These are phyloP conservation scores for Clonostachys byssicola DNA, from an alignment of 2,329 filamentous ascomycete genomes.

Conservation along the genomic window DNA sequence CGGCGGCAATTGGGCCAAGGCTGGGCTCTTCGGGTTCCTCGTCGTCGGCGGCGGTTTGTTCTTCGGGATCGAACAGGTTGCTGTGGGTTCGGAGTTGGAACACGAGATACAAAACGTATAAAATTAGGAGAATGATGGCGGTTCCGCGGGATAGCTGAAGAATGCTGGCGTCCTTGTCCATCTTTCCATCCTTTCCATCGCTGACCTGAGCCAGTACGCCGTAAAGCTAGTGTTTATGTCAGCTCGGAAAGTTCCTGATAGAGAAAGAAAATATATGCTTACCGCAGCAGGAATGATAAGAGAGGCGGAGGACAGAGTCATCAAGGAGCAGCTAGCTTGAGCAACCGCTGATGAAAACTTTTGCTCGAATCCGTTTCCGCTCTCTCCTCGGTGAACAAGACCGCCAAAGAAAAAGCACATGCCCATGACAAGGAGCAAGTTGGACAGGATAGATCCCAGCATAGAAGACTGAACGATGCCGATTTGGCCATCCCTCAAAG, in stretches of 20 bases:
- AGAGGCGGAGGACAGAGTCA: slow-evolving; percentile 72
- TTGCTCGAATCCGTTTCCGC: slow-evolving; percentile 62
- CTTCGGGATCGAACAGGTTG: slow-evolving; percentile 62
- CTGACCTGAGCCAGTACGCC: slow-evolving; percentile 50
- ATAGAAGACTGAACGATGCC: slow-evolving; percentile 97
- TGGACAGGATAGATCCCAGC: slow-evolving; percentile 93
- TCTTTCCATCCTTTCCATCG: slow-evolving; percentile 25
- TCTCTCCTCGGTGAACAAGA: slow-evolving; percentile 52
- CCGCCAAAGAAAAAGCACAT: slow-evolving; percentile 79
- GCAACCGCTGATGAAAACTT: slow-evolving; percentile 72
- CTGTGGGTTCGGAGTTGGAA: slow-evolving; percentile 77
- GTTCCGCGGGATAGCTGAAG: slow-evolving; percentile 72
- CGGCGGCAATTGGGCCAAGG: slow-evolving; percentile 61
- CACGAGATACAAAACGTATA: slow-evolving; percentile 73
- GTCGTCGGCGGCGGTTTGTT: slow-evolving; percentile 35
- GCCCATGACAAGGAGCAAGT: slow-evolving; percentile 81
- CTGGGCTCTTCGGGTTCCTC: slow-evolving; percentile 38
- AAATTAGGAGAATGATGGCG: slow-evolving; percentile 66
- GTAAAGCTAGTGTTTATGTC: slow-evolving; percentile 46
- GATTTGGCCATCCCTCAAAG: slow-evolving; percentile 79
- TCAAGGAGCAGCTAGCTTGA: slow-evolving; percentile 70
- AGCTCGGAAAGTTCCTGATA: neutral
- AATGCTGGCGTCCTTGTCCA: slow-evolving; percentile 50
- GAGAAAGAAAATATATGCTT: slow-evolving; percentile 12
- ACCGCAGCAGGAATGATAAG: slow-evolving; percentile 74